Percentiles rank a stretch among this genome's conserved stretches.
Conservation (phyloP, 208 protist species). For the Acanthamoeba royreba region DNA sequence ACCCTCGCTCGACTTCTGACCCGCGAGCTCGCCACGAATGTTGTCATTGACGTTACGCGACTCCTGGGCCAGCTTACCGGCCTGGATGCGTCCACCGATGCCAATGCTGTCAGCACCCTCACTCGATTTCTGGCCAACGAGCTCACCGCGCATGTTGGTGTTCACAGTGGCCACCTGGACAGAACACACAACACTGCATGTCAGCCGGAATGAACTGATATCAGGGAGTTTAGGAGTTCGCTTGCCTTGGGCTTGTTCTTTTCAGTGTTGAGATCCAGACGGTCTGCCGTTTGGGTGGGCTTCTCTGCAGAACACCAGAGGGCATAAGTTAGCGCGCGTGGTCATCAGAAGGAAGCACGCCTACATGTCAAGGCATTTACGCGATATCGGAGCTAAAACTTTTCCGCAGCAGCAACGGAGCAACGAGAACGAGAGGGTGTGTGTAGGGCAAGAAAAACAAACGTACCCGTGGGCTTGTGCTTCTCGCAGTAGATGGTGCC, state of each 20-base stretch:
- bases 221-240: not conserved
- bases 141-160: constrained; percentile 37
- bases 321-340: not conserved
- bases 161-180: constrained; percentile 5
- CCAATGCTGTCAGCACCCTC: not conserved
- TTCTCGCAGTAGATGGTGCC: constrained; percentile 40
- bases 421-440: not conserved
- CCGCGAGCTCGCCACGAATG: constrained; percentile 38
- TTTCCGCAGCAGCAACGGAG: too few species aligned
- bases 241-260: constrained; percentile 29
- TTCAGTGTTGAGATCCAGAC: constrained; percentile 1
- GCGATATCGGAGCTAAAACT: too few species aligned
- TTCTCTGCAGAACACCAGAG: not conserved
- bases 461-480: not conserved
- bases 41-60: constrained; percentile 43
- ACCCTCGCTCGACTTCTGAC: constrained; percentile 37
- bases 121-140: constrained; percentile 30
- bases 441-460: not conserved
- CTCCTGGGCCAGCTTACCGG: constrained; percentile 12
- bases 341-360: too few species aligned
- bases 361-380: too few species aligned
- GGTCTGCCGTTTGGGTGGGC: constrained; percentile 25
- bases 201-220: not conserved
- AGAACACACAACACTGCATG: not conserved
- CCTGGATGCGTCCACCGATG: constrained; percentile 14